These are phyloP conservation scores for Penicillium sclerotigenum DNA, from an alignment of 2,329 filamentous ascomycete species.

Conservation along the genomic window DNA sequence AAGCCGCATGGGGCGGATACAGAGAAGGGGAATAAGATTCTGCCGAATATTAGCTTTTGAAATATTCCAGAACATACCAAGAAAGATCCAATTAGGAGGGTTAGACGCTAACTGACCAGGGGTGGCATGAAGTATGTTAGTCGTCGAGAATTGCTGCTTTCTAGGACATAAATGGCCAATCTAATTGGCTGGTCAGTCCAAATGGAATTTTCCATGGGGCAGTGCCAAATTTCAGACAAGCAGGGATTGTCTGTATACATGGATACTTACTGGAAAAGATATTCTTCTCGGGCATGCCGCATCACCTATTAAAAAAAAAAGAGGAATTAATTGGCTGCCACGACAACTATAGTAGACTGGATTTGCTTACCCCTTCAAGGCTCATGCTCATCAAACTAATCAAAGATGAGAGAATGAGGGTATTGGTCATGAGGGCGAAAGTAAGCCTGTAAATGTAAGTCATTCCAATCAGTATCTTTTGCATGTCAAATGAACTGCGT, in stretches of 20 bases:
- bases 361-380: constrained; percentile 50
- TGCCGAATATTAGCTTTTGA: constrained; percentile 28
- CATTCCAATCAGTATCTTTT: constrained; percentile 14
- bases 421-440: constrained; percentile 60
- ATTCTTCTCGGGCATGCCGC: constrained; percentile 60
- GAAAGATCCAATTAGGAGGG: constrained; percentile 4
- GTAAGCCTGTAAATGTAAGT: constrained; percentile 46
- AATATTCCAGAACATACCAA: constrained; percentile 11
- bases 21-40: constrained; percentile 58
- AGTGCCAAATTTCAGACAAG: neutral
- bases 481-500: constrained; percentile 4
- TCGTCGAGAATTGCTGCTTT: constrained; percentile 47
- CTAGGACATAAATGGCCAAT: constrained; percentile 44
- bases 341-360: constrained; percentile 8
- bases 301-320: constrained; percentile 48
- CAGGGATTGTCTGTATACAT: constrained; percentile 12
- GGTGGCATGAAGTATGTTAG: constrained; percentile 49
- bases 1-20: constrained; percentile 56
- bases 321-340: neutral
- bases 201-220: neutral
- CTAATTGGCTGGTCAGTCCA: constrained; percentile 23
- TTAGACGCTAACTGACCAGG: constrained; percentile 34
- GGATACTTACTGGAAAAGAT: constrained; percentile 55
- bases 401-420: constrained; percentile 58
- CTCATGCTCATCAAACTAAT: constrained; percentile 59